phyloP scores from a whole-genome alignment of 208 protist species.

The Wallacemonas sp. region DNA sequence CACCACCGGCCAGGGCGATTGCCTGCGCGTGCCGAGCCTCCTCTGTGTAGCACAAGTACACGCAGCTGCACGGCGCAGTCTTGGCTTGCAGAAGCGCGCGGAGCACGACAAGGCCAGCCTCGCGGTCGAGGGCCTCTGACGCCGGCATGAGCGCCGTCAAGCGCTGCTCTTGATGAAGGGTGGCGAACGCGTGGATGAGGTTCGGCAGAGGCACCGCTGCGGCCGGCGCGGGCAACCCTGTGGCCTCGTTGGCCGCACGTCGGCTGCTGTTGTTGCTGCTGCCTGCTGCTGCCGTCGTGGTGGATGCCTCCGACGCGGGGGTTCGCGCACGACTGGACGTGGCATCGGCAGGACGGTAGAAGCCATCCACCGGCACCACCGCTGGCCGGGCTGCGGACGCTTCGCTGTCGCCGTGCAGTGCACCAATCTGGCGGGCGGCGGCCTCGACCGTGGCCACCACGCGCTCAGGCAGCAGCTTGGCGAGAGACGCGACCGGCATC shows the following conservation, averaged over 20 bases:
- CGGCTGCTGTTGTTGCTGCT: neutral
- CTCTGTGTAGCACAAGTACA: conserved; percentile 79
- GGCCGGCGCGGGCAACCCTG: neutral
- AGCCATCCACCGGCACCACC: conserved; percentile 16
- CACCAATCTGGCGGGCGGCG: conserved; percentile 27
- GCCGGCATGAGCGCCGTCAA: conserved; percentile 48
- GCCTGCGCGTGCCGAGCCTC: conserved; percentile 28
- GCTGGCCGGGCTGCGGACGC: neutral
- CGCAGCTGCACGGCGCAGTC: conserved; percentile 57
- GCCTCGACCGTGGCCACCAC: conserved; percentile 41
- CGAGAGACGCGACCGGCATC: conserved; percentile 26
- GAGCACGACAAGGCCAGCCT: conserved; percentile 55
- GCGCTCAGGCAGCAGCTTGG: conserved; percentile 31
- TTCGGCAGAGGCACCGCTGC: conserved; percentile 34
- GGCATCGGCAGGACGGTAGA: conserved; percentile 23
- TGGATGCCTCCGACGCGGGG: neutral
- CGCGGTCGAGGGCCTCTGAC: conserved; percentile 55
- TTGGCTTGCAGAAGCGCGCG: conserved; percentile 58
- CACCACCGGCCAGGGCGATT: conserved; percentile 10
- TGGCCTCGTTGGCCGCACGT: neutral
- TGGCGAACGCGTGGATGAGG: conserved; percentile 61
- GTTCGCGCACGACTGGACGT: neutral
- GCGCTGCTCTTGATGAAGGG: conserved; percentile 49
- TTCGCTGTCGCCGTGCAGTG: conserved; percentile 6
- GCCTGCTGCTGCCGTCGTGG: neutral